phyloP scores from a whole-genome alignment of 1,284 basidiomycete species.

The Takashimella tepidaria region DNA sequence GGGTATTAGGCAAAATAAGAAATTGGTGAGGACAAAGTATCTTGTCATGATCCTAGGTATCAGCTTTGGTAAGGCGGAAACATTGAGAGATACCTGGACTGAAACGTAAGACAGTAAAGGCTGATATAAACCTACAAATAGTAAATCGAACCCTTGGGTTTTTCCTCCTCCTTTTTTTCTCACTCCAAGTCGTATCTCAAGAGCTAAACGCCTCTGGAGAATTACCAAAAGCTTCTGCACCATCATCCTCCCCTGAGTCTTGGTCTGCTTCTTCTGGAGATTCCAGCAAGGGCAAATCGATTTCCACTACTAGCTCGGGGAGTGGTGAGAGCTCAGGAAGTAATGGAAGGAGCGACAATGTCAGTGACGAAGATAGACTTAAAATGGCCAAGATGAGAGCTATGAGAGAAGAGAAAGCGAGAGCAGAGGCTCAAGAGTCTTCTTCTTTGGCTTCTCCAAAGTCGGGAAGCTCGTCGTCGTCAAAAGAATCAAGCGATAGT shows the following conservation, averaged over 20 bases:
- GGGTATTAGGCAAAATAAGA: slow-evolving; percentile 25
- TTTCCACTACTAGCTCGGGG: no score
- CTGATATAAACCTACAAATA: slow-evolving; percentile 6
- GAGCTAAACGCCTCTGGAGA: slow-evolving; percentile 22
- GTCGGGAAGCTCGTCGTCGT: slow-evolving; percentile 5
- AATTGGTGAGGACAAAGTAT: slow-evolving; percentile 30
- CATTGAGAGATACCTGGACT: no score
- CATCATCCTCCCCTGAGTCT: no score
- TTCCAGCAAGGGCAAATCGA: no score
- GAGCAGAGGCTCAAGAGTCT: slow-evolving; percentile 9
- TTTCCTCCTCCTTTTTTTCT: slow-evolving; percentile 29
- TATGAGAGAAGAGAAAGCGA: slow-evolving; percentile 24
- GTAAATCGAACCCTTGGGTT: slow-evolving; percentile 32
- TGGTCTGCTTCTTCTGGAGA: no score
- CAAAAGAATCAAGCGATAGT: slow-evolving; percentile 2
- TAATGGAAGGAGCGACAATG: not conserved
- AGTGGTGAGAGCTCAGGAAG: no score
- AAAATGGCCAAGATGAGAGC: slow-evolving; percentile 21
- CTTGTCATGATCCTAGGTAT: slow-evolving; percentile 37
- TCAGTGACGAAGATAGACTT: not conserved
- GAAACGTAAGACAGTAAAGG: no score
- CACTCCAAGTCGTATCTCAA: slow-evolving; percentile 32
- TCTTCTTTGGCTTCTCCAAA: no score
- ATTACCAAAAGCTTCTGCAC: not conserved
- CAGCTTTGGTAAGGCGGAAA: slow-evolving; percentile 26